A percentile compares a stretch with the other conserved stretches of the same genome.
phyloP scores from a whole-genome alignment of 2,329 filamentous ascomycete genomes.

The Aureobasidium sp. region DNA sequence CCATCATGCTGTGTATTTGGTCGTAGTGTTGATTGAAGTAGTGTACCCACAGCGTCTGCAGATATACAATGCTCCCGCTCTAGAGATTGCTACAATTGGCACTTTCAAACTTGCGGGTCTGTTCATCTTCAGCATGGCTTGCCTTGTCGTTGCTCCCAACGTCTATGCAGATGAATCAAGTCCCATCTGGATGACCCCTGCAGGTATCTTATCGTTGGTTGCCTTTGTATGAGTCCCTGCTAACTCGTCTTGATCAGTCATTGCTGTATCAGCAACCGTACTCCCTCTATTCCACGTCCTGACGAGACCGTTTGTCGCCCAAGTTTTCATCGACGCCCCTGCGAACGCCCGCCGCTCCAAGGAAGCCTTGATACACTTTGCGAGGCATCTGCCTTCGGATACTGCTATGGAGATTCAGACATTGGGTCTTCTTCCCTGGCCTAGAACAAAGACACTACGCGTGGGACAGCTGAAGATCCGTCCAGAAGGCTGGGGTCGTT shows the following conservation, averaged over 20 bases:
- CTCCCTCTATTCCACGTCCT: constrained; percentile 70
- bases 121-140: constrained; percentile 73
- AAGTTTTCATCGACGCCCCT: constrained; percentile 76
- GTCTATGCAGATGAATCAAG: constrained; percentile 52
- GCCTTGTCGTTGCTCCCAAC: constrained; percentile 67
- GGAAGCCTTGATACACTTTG: constrained; percentile 60
- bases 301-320: constrained; percentile 76
- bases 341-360: constrained; percentile 68
- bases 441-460: constrained; percentile 31
- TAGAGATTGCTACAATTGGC: constrained; percentile 72
- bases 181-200: constrained; percentile 46
- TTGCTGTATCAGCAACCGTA: constrained; percentile 69
- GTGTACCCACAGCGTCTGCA: constrained; percentile 65
- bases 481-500: constrained; percentile 22
- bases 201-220: constrained; percentile 34
- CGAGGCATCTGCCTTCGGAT: constrained; percentile 49
- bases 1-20: background rate
- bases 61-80: constrained; percentile 80
- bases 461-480: constrained; percentile 32
- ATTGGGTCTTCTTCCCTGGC: constrained; percentile 45
- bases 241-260: constrained; percentile 49
- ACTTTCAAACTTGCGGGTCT: constrained; percentile 77
- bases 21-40: background rate
- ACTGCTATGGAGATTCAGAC: constrained; percentile 45
- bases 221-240: background rate